Conservation (phyloP, 2,329 filamentous ascomycete species). For the Xylaria sp. region DNA sequence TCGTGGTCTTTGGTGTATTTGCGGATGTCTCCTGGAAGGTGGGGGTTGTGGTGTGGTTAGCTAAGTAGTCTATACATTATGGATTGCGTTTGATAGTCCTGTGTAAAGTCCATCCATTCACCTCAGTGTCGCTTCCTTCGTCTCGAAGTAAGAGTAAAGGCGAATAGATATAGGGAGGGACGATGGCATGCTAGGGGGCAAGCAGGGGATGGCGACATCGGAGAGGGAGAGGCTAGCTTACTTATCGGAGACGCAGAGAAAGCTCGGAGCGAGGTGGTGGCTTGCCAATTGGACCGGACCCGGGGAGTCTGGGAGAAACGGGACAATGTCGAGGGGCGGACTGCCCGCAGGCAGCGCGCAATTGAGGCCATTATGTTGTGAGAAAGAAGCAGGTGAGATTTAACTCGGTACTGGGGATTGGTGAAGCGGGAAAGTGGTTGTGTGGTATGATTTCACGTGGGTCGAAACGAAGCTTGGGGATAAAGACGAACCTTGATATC, state of each 20-base stretch:
- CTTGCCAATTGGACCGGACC: constrained; percentile 52
- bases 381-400: neutral
- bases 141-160: neutral
- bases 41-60: neutral
- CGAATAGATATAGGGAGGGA: neutral
- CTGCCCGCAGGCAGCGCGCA: constrained; percentile 64
- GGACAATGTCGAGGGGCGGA: constrained; percentile 60
- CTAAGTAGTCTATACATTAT: neutral
- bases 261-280: constrained; percentile 55
- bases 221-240: constrained; percentile 50
- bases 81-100: neutral
- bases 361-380: constrained; percentile 62
- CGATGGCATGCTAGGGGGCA: neutral
- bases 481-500: neutral
- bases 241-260: constrained; percentile 61
- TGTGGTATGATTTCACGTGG: constrained; percentile 32
- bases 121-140: neutral
- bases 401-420: constrained; percentile 1
- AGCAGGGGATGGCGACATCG: constrained; percentile 51
- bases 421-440: constrained; percentile 13
- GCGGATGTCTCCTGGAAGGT: constrained; percentile 69
- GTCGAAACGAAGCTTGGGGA: constrained; percentile 10
- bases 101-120: neutral
- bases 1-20: constrained; percentile 98
- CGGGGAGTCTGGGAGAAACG: constrained; percentile 52